Conservation (phyloP, 768 basidiomycete species). For the Suillus discolor region DNA sequence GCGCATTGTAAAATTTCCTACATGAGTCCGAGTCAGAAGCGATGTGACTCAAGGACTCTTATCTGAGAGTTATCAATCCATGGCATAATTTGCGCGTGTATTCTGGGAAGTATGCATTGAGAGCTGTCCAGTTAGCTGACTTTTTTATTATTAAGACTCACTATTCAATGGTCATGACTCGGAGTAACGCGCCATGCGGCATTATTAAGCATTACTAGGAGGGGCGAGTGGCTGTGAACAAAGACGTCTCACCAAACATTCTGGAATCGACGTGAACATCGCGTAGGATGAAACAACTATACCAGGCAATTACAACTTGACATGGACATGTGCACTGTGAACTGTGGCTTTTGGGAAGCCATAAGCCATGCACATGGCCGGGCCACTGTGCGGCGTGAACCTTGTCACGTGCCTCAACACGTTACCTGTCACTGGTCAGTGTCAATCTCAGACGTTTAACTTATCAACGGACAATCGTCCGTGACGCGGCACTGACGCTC, state of each 20-base stretch:
- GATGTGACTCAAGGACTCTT: not conserved
- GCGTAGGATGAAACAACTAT: not conserved
- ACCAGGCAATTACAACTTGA: not conserved
- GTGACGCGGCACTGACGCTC: not conserved
- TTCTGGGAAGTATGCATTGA: not conserved
- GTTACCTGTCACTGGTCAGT: not conserved
- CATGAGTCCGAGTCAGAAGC: not conserved
- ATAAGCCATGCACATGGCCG: not conserved
- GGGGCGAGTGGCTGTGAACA: not conserved
- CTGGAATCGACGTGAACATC: not conserved
- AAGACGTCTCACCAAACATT: not conserved
- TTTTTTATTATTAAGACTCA: too few relatives aligned
- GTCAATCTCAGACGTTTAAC: not conserved
- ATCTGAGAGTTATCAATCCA: not conserved
- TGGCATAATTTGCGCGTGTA: not conserved
- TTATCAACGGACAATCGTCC: not conserved
- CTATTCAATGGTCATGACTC: too few relatives aligned
- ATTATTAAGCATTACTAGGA: not conserved
- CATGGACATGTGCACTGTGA: not conserved
- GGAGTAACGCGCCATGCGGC: not conserved
- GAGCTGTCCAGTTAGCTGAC: not conserved
- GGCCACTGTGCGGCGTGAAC: not conserved
- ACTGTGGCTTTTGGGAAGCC: not conserved
- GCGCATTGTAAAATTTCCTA: not conserved
- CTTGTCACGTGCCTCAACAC: constrained; percentile 2